These are phyloP conservation scores for Mortierella antarctica DNA, from an alignment of 192 early-diverging fungal genomes.

Conservation along the genomic window DNA sequence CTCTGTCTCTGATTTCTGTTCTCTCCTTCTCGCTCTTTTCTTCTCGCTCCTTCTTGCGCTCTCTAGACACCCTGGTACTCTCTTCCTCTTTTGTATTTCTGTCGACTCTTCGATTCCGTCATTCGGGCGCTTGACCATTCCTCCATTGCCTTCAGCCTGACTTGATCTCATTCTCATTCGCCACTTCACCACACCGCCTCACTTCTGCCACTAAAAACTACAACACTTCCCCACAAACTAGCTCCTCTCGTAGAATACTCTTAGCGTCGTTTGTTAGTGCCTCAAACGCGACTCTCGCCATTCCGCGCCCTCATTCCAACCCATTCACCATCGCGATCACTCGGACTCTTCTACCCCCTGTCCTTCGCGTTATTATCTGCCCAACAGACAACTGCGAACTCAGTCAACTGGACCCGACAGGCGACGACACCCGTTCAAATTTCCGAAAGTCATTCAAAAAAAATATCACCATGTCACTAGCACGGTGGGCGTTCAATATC, in stretches of 20 bases:
- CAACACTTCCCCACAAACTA: too few species aligned
- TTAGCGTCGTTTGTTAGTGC: too few species aligned
- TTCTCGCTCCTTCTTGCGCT: neutral
- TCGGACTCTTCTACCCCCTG: too few species aligned
- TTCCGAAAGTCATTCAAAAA: neutral
- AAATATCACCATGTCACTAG: slow-evolving; percentile 29
- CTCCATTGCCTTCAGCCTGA: too few species aligned
- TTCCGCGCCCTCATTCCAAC: too few species aligned
- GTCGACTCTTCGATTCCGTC: too few species aligned
- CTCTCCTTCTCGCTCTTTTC: neutral
- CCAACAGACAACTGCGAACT: neutral
- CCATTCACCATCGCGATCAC: neutral
- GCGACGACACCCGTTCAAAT: too few species aligned
- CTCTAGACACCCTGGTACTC: neutral
- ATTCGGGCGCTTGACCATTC: too few species aligned
- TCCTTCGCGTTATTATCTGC: neutral
- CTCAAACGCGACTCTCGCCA: too few species aligned
- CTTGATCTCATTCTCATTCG: neutral
- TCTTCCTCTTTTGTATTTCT: neutral
- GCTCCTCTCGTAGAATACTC: neutral
- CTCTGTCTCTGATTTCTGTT: neutral
- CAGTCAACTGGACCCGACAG: too few species aligned
- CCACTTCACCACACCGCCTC: neutral
- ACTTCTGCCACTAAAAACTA: neutral
- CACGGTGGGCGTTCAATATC: slow-evolving; percentile 52